Conservation (phyloP, 2,329 filamentous ascomycete genomes). For the Fonsecaea multimorphosa region DNA sequence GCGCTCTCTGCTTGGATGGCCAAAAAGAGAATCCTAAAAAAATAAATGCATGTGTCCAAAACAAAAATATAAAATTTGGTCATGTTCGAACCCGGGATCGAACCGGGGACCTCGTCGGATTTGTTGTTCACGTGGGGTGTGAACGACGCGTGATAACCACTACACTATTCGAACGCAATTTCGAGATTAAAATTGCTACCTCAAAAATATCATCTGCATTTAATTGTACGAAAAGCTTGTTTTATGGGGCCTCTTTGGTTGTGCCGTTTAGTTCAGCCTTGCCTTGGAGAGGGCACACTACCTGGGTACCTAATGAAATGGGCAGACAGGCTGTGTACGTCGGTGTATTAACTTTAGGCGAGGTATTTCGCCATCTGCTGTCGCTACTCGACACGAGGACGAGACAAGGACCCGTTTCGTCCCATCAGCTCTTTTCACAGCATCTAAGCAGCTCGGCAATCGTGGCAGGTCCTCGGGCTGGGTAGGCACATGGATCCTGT, state of each 20-base stretch:
- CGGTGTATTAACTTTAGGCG: background rate
- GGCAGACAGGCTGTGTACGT: background rate
- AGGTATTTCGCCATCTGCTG: background rate
- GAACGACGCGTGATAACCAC: conserved; percentile 39
- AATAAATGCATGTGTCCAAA: too few relatives aligned
- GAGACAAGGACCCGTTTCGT: conserved; percentile 1
- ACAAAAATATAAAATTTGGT: background rate
- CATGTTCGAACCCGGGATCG: conserved; percentile 31
- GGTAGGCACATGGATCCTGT: background rate
- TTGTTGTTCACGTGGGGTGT: conserved; percentile 28
- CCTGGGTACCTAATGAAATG: too few relatives aligned
- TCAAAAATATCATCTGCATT: too few relatives aligned
- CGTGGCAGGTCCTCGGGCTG: background rate
- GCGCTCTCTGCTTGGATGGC: too few relatives aligned
- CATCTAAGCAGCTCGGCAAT: background rate
- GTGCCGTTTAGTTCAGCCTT: too few relatives aligned
- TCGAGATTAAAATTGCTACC: too few relatives aligned
- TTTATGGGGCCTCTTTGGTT: too few relatives aligned
- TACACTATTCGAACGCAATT: conserved; percentile 31
- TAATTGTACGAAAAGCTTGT: too few relatives aligned
- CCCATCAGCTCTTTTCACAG: background rate
- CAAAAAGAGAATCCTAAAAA: background rate
- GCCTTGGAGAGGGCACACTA: too few relatives aligned
- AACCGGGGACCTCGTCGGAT: conserved; percentile 37
- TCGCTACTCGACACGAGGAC: background rate